Conservation (phyloP, 495 filamentous ascomycete species). For the Arthonia radiata region DNA sequence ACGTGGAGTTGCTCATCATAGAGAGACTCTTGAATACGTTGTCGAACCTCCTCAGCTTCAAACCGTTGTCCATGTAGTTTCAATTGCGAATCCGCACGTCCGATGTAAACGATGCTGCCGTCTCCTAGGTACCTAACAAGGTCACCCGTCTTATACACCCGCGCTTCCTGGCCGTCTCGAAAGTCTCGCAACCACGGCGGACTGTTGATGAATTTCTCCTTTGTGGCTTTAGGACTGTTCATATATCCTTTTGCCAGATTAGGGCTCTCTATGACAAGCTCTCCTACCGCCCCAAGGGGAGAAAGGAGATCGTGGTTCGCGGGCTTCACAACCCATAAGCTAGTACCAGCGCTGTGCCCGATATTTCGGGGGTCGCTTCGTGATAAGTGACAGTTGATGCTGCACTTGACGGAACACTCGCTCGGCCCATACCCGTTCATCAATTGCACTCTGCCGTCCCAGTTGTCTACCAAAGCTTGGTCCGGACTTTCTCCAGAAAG, state of each 20-base stretch:
- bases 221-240: no score
- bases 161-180: no score
- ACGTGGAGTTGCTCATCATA: no score
- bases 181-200: no score
- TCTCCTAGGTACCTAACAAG: constrained; percentile 16
- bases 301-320: constrained; percentile 12
- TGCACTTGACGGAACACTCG: no score
- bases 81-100: constrained; percentile 19
- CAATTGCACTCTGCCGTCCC: no score
- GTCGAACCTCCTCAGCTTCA: constrained; percentile 18
- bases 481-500: constrained; percentile 6
- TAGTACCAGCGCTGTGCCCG: constrained; percentile 2
- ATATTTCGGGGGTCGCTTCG: no score
- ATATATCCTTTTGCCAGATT: no score
- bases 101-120: constrained; percentile 20
- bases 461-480: no score
- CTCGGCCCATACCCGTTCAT: no score
- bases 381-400: constrained; percentile 1
- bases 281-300: constrained; percentile 20
- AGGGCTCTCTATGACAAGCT: constrained; percentile 16
- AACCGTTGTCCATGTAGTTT: constrained; percentile 18
- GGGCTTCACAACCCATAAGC: constrained; percentile 18
- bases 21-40: constrained; percentile 10
- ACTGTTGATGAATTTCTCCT: no score
- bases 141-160: constrained; percentile 26